These are phyloP conservation scores for Penicillium rolfsii DNA, from an alignment of 2,329 filamentous ascomycete genomes.

Conservation along the genomic window DNA sequence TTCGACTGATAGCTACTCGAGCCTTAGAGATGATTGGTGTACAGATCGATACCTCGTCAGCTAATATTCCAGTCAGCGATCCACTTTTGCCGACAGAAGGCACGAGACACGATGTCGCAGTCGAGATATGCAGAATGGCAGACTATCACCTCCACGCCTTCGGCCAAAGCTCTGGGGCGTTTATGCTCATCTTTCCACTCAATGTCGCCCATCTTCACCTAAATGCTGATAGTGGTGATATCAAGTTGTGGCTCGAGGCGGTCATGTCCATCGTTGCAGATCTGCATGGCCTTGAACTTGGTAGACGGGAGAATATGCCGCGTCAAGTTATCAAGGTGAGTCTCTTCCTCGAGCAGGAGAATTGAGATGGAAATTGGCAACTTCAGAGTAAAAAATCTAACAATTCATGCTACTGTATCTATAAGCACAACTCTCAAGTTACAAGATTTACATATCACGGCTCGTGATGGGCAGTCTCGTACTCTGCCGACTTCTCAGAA, in stretches of 20 bases:
- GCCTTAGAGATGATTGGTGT: constrained; percentile 12
- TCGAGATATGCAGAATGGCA: constrained; percentile 25
- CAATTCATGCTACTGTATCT: neutral
- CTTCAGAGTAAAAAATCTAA: neutral
- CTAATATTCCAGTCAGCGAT: neutral
- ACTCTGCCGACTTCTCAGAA: too few relatives aligned
- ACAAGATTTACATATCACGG: neutral
- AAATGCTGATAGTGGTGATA: constrained; percentile 1
- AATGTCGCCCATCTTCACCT: constrained; percentile 20
- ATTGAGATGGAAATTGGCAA: neutral
- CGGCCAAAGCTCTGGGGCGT: constrained; percentile 17
- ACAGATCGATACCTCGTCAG: neutral
- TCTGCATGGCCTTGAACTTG: constrained; percentile 21
- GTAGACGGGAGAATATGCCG: constrained; percentile 16
- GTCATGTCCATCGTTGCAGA: constrained; percentile 21
- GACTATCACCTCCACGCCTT: constrained; percentile 19
- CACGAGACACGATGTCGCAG: constrained; percentile 16
- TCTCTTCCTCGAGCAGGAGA: neutral
- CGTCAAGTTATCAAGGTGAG: constrained; percentile 3
- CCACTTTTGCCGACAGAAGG: constrained; percentile 25
- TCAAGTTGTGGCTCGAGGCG: constrained; percentile 15
- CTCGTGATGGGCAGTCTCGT: neutral
- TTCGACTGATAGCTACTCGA: constrained; percentile 14
- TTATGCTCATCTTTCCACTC: constrained; percentile 21
- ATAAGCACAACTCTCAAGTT: neutral